Evolutionary conservation across 108 stramenopile species (phyloP), one percentile per base, ranked within the genome.

Genomic region (Cyclotella sp.): DNA sequence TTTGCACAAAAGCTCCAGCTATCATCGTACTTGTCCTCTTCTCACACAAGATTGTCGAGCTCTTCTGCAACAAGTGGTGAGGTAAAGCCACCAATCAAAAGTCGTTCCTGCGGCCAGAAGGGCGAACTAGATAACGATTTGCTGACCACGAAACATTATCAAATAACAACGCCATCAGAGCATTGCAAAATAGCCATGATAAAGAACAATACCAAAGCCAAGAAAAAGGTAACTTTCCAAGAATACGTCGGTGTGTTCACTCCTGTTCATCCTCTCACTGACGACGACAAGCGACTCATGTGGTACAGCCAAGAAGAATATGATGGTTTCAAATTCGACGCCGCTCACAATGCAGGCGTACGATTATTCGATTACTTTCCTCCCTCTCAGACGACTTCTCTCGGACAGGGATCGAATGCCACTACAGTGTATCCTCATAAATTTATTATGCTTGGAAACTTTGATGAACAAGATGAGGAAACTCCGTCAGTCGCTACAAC

Each of bases 281-380:
- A 16, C 18, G 21, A 46, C 8, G 72, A 73, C 44, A 73, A 73
- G 24, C 29, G 29, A 30, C 30, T 9, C 39, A 73, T 73, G 42
- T 73, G 72, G 72, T 73, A 73, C 72, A 49, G 24, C 19, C 28
- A 29, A 62, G 30, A 73, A 3, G 72, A 73, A 19, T 73, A 63
- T 24, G 61, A 40, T 34, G 22, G 60, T 24, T 73, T 73, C 72
- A 73, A 73, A 52, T 46, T 34, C 34, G 10, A 73, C n/a, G 60
- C 72, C 30, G 72, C 72, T 29, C 27, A 28, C 9, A 47, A 62
- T 47, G 72, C 60, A 52, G 72, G 72, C n/a, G 72, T 73, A 2
- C 29, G 45, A 34, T 16, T 73, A 6, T 34, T 73, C 11, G 64
- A 65, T 11, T 41, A 43, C 64, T 44, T 27, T 65, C 40, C 24